These are phyloP conservation scores for Flaveria linearis DNA, from an alignment of 129 eudicot species.

Conservation along the genomic window DNA sequence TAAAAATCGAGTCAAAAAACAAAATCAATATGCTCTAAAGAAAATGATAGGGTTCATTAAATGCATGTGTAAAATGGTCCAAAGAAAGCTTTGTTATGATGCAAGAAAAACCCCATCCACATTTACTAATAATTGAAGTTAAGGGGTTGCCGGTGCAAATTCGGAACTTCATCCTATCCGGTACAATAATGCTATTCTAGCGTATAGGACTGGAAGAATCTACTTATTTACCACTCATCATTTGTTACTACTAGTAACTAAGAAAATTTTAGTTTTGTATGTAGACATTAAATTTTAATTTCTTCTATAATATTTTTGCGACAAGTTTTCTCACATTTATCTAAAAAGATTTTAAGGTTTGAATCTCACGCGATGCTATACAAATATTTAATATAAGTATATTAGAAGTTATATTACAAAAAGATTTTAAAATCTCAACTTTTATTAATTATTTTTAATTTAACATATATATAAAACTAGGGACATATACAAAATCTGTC, in stretches of 20 bases:
- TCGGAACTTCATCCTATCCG: conserved; percentile 12
- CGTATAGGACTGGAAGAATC: background rate
- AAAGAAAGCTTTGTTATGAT: background rate
- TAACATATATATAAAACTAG: too few relatives aligned
- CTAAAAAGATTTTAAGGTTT: too few relatives aligned
- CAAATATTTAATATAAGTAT: too few relatives aligned
- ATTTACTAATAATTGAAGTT: conserved; percentile 15
- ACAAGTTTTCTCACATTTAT: too few relatives aligned
- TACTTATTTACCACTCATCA: background rate
- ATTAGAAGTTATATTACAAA: too few relatives aligned
- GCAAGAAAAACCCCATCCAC: background rate
- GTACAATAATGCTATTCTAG: conserved; percentile 27
- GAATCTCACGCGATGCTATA: too few relatives aligned
- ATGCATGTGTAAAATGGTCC: conserved; percentile 19
- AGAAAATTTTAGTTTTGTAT: background rate
- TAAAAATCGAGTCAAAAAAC: background rate
- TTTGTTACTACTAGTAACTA: background rate
- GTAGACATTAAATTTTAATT: background rate
- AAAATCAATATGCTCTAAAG: background rate
- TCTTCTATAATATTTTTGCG: too few relatives aligned
- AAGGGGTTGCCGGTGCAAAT: conserved; percentile 34
- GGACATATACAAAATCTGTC: too few relatives aligned
- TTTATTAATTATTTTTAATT: too few relatives aligned
- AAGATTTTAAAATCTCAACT: too few relatives aligned
- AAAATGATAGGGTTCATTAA: conserved; percentile 14